Evolutionary conservation across 176 grass and related monocot species (phyloP).

Genomic region (Raddia distichophylla): DNA sequence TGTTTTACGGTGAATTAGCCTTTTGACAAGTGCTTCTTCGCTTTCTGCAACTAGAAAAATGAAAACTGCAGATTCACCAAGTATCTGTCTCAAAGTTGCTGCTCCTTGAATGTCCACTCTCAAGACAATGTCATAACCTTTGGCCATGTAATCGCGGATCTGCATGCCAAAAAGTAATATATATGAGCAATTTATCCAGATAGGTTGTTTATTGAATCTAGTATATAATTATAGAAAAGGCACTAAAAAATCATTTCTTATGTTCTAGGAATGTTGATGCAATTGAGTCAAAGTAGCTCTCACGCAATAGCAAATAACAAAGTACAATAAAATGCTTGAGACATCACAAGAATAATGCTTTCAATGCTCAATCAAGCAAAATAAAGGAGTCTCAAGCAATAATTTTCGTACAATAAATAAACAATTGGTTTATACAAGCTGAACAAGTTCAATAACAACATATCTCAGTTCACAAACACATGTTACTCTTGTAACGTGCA

Average conservation of each 20-base stretch:
- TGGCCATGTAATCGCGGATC: constrained; percentile 94
- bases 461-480: constrained; percentile 3
- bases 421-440: not conserved
- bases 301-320: not conserved
- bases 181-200: constrained; percentile 30
- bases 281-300: not conserved
- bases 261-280: not conserved
- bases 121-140: constrained; percentile 87
- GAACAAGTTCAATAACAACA: not conserved
- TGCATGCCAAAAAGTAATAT: constrained; percentile 47
- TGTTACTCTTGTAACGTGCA: not conserved
- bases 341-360: constrained; percentile 8
- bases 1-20: constrained; percentile 83
- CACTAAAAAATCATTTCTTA: not conserved
- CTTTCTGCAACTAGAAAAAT: constrained; percentile 94
- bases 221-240: constrained; percentile 19
- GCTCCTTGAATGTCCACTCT: constrained; percentile 99
- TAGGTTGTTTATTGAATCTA: not conserved
- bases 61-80: constrained; percentile 86
- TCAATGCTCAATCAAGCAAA: not conserved
- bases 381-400: not conserved
- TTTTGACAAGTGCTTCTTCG: constrained; percentile 86
- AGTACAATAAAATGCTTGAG: not conserved
- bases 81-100: constrained; percentile 76
- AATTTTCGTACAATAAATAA: not conserved